Evolutionary conservation across 805 yeast genomes (phyloP).

Genomic region (Clavispora vitiphila): DNA sequence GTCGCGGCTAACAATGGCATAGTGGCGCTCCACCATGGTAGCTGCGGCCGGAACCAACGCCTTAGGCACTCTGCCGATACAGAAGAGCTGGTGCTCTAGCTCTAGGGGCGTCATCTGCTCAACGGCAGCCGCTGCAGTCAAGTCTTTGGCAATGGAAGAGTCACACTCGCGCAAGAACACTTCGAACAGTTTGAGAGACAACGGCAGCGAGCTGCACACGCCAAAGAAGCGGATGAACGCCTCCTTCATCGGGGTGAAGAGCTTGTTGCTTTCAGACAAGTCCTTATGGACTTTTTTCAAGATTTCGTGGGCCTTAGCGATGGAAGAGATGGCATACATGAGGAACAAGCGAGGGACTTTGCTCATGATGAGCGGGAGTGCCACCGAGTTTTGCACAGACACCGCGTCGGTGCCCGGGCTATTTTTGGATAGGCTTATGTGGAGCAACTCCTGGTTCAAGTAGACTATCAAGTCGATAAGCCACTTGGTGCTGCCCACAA

Average conservation of each 20-base stretch:
- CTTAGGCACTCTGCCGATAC: constrained; percentile 55
- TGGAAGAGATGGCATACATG: constrained; percentile 61
- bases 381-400: constrained; percentile 36
- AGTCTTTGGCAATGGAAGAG: constrained; percentile 28
- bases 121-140: constrained; percentile 8
- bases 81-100: constrained; percentile 57
- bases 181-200: constrained; percentile 53
- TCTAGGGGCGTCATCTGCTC: constrained; percentile 34
- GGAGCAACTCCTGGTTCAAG: constrained; percentile 66
- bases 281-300: constrained; percentile 54
- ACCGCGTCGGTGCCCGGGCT: constrained; percentile 17
- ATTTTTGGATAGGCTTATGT: constrained; percentile 29
- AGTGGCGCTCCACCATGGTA: constrained; percentile 45
- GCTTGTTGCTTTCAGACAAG: constrained; percentile 34
- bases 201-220: constrained; percentile 47
- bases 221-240: constrained; percentile 47
- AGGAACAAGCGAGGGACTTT: constrained; percentile 67
- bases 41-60: constrained; percentile 37
- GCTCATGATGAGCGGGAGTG: constrained; percentile 55
- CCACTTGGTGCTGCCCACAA: constrained; percentile 84
- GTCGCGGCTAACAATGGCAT: constrained; percentile 37
- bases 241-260: constrained; percentile 47
- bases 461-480: constrained; percentile 71
- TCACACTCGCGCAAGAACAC: constrained; percentile 58
- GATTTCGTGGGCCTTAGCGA: constrained; percentile 56